Conservation (phyloP, 2,329 filamentous ascomycete species). For the Sordariomycetes sp. region DNA sequence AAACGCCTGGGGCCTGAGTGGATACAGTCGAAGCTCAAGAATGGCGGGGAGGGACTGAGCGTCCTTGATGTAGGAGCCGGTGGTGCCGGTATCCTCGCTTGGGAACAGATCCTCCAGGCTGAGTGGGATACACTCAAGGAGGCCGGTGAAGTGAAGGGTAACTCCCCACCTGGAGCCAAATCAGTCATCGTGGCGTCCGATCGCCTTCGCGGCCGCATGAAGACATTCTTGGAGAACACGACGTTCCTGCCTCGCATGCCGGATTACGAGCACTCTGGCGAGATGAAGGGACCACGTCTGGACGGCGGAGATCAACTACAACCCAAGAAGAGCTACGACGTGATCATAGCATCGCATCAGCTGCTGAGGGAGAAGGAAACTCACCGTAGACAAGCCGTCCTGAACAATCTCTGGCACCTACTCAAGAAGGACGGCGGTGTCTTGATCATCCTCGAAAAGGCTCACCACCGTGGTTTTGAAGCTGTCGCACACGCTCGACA, state of each 20-base stretch:
- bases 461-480: slow-evolving; percentile 84
- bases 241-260: slow-evolving; percentile 89
- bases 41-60: slow-evolving; percentile 46
- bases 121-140: slow-evolving; percentile 69
- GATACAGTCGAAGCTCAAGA: slow-evolving; percentile 53
- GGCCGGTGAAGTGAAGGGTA: slow-evolving; percentile 28
- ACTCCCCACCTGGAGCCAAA: slow-evolving; percentile 57
- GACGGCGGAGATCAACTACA: slow-evolving; percentile 46
- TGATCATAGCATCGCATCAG: slow-evolving; percentile 82
- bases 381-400: slow-evolving; percentile 65
- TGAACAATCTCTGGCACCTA: slow-evolving; percentile 85
- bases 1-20: slow-evolving; percentile 63
- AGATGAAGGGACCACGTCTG: slow-evolving; percentile 48
- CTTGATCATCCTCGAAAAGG: slow-evolving; percentile 83
- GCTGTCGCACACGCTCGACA: slow-evolving; percentile 78
- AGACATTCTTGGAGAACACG: slow-evolving; percentile 73
- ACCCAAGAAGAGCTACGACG: slow-evolving; percentile 70
- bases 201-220: slow-evolving; percentile 64
- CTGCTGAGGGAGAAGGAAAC: slow-evolving; percentile 70
- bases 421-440: slow-evolving; percentile 79
- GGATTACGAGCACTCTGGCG: slow-evolving; percentile 63
- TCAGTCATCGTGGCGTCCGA: slow-evolving; percentile 75
- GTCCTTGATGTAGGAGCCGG: slow-evolving; percentile 68
- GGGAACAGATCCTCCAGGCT: slow-evolving; percentile 67
- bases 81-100: slow-evolving; percentile 65